These are phyloP conservation scores for Neolentinus lepideus DNA, from an alignment of 1,284 basidiomycete genomes.

Conservation along the genomic window DNA sequence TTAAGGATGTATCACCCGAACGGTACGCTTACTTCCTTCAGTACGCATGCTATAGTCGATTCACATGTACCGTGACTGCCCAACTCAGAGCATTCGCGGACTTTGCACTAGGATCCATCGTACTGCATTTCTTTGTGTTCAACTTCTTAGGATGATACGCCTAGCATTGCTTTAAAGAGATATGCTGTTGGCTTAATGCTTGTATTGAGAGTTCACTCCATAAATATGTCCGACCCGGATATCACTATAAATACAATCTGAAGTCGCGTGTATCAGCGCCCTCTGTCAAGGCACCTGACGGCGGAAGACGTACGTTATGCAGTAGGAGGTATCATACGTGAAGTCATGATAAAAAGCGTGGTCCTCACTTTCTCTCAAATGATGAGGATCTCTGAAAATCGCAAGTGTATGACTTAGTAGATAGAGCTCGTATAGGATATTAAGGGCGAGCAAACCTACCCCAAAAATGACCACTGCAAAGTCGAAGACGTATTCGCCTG, in stretches of 20 bases:
- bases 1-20: slow-evolving; percentile 91
- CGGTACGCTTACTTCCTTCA: slow-evolving; percentile 47
- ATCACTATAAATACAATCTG: background rate
- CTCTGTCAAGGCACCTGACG: background rate
- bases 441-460: no score
- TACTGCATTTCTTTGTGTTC: slow-evolving; percentile 97
- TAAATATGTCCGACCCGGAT: no score
- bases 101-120: slow-evolving; percentile 89
- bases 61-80: background rate
- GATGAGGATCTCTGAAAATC: slow-evolving; percentile 55
- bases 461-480: slow-evolving; percentile 76
- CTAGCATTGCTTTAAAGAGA: background rate
- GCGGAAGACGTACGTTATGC: background rate
- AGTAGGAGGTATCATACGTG: background rate
- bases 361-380: slow-evolving; percentile 48
- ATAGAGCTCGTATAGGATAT: no score
- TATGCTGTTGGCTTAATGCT: background rate
- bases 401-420: no score
- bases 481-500: slow-evolving; percentile 79
- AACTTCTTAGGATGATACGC: slow-evolving; percentile 79
- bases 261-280: background rate
- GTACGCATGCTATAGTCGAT: background rate
- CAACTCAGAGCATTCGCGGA: slow-evolving; percentile 85
- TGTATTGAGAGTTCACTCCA: background rate
- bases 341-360: background rate